These are phyloP conservation scores for Globisporangium recalcitrans DNA, from an alignment of 352 stramenopile genomes.

Conservation along the genomic window DNA sequence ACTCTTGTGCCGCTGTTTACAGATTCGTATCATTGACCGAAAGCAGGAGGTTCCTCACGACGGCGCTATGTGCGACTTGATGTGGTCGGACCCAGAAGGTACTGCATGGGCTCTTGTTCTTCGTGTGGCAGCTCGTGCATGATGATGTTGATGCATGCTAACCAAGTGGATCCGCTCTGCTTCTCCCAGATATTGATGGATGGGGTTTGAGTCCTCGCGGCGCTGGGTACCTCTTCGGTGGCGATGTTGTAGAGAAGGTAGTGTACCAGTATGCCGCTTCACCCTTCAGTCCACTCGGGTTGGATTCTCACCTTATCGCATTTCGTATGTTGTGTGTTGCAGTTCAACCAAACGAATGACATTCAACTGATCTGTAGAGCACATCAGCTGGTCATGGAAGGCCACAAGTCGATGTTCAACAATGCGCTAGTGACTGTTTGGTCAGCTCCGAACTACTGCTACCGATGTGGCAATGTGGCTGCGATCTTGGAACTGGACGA, in stretches of 20 bases:
- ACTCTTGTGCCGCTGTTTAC: conserved; percentile 1
- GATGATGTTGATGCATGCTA: conserved; percentile 40
- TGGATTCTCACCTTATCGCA: neutral
- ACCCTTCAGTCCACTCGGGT: neutral
- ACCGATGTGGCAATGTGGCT: conserved; percentile 97
- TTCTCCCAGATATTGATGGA: conserved; percentile 93
- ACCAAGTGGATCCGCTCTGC: neutral
- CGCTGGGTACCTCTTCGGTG: conserved; percentile 97
- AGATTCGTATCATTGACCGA: conserved; percentile 90
- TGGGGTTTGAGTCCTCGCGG: conserved; percentile 97
- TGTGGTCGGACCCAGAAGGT: conserved; percentile 92
- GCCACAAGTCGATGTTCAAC: conserved; percentile 96
- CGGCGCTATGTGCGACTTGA: conserved; percentile 98
- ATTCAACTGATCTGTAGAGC: conserved; percentile 97
- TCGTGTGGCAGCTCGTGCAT: neutral
- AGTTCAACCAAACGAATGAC: conserved; percentile 98
- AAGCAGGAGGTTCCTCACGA: conserved; percentile 99
- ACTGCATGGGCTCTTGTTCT: neutral
- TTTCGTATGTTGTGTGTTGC: neutral
- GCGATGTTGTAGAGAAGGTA: conserved; percentile 95
- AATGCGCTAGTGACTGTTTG: conserved; percentile 97
- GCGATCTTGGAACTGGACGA: conserved; percentile 98
- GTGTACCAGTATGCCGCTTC: neutral
- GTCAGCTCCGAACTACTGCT: conserved; percentile 99
- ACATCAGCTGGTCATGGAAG: conserved; percentile 96